Conservation (phyloP, 2,329 filamentous ascomycete species). For the Cryphonectria radicalis region DNA sequence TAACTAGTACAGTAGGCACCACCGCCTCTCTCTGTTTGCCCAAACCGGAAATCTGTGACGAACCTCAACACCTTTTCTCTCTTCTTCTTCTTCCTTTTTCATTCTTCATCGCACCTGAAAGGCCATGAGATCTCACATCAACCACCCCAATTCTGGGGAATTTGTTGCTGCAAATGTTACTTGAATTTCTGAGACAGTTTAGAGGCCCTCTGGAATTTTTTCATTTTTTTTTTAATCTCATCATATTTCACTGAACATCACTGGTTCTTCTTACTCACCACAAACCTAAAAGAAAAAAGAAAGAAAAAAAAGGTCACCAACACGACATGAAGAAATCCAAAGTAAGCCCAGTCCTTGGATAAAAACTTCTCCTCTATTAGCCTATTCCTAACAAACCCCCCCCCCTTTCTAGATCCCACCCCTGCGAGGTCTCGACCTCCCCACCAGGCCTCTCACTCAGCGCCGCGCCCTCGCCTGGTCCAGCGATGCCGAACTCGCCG, state of each 20-base stretch:
- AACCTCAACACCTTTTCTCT: conserved; percentile 3
- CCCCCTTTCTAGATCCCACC: conserved; percentile 46
- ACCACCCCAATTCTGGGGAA: conserved; percentile 8
- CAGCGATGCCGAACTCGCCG: conserved; percentile 60
- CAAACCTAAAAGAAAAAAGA: background rate
- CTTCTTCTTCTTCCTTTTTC: background rate
- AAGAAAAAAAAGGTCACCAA: too few species aligned
- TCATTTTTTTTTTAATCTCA: background rate
- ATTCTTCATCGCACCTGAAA: too few species aligned
- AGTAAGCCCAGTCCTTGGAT: background rate
- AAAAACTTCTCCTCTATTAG: background rate
- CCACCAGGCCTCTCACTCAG: conserved; percentile 36
- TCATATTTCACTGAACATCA: too few species aligned
- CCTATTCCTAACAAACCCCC: background rate
- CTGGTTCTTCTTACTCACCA: background rate
- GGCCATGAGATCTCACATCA: background rate
- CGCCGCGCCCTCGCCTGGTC: conserved; percentile 55
- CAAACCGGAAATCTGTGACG: background rate
- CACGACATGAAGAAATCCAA: conserved; percentile 25
- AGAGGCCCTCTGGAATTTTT: background rate
- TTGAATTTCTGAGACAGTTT: background rate
- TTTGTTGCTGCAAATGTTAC: conserved; percentile 3
- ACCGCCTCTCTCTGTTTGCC: background rate
- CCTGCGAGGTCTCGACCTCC: conserved; percentile 44
- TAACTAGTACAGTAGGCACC: background rate